Conservation (phyloP, 139 green algal genomes). For the Picochlorum sp. region DNA sequence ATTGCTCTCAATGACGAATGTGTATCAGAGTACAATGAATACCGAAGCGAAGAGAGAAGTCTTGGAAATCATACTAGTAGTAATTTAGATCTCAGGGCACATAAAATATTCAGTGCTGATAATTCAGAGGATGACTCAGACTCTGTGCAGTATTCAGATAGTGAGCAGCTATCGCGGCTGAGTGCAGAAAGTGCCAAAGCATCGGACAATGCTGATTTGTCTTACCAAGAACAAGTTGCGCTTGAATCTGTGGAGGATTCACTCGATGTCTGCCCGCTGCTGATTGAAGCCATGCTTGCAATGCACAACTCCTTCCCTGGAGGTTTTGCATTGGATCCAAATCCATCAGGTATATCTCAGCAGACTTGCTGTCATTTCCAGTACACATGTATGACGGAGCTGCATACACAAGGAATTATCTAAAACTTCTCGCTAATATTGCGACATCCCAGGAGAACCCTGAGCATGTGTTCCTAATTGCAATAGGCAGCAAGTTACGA, state of each 20-base stretch:
- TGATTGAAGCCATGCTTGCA: slow-evolving; percentile 1
- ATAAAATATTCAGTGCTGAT: too few species aligned
- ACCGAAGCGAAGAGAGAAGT: too few species aligned
- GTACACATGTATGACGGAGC: not conserved
- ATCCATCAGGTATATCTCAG: slow-evolving; percentile 16
- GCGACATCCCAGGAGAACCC: not conserved
- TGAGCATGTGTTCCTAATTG: slow-evolving; percentile 6
- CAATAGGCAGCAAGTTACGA: slow-evolving; percentile 7
- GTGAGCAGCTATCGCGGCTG: too few species aligned
- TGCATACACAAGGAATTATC: not conserved
- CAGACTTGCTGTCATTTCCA: slow-evolving; percentile 18
- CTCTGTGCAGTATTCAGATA: too few species aligned
- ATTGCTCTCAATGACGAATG: too few species aligned
- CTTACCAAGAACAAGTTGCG: too few species aligned
- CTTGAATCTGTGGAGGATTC: not conserved
- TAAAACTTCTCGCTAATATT: not conserved
- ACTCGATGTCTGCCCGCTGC: not conserved
- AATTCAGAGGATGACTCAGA: too few species aligned
- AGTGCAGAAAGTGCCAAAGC: too few species aligned
- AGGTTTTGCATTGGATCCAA: not conserved
- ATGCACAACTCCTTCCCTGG: not conserved
- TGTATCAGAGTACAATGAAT: too few species aligned
- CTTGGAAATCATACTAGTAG: slow-evolving; percentile 2
- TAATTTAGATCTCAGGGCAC: too few species aligned
- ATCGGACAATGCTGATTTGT: too few species aligned